Base-by-base conservation (phyloP, 805 yeast species). In the Lachancea sp. region DNA sequence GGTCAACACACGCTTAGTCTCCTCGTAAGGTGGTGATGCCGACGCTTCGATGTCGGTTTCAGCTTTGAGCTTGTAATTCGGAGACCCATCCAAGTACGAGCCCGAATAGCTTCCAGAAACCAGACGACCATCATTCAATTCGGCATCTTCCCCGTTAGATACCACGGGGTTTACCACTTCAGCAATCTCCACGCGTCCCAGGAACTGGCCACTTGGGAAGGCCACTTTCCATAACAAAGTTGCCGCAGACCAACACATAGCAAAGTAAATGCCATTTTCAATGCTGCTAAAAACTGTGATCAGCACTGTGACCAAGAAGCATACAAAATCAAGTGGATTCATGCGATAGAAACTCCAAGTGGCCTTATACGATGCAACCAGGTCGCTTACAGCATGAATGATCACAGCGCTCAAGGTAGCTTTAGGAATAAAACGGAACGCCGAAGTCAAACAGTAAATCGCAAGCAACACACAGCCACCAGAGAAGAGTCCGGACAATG, bases 181-280 rank as follows among this genome's bases (percentile, higher is more conserved):
- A 25, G 83, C 78, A 45, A 82, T 76, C 54, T 75, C 72, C 45
- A 87, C 75, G 51, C 80, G 72, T 41, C 96, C 97, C 58, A 89
- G 69, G 66, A 88, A 86, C 38, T 75, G 72, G 48, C 96, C 96
- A 43, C 72, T 72, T 31, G 97, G 94, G 67, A 76, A 78, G 19
- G 94, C 84, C 35, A 83, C 61, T 56, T 86, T 77, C 66, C 86
- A 76, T 41, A 89, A 67, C 43, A 88, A 63, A 32, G 75, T 69
- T 16, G 87, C 95, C 50, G 72, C 75, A 24, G 95, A 84, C 42
- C 95, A 90, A 55, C 83, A 79, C 50, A 86, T 75, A 29, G 96
- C 90, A 64, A 88, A 89, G 67, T 89, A 89, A 52, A 89, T 82
- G 67, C 96, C 97, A 56, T 79, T 68, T 62, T 89, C 97, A 58